phyloP scores from a whole-genome alignment of 225 moss, liverwort and hornwort genomes.

The Sphagnum contortum region DNA sequence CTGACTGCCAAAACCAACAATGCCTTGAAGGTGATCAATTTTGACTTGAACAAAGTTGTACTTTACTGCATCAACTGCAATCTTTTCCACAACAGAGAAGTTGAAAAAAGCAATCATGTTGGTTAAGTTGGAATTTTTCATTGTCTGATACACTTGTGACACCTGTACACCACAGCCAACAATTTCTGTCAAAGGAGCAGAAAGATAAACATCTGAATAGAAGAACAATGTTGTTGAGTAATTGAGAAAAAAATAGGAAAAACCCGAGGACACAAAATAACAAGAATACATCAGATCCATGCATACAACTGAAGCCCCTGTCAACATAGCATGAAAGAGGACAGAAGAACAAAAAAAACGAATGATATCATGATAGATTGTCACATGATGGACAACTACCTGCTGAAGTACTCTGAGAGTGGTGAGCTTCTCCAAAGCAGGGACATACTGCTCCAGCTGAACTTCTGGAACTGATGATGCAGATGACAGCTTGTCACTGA shows the following conservation, averaged over 20 bases:
- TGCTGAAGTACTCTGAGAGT: slow-evolving; percentile 91
- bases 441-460: slow-evolving; percentile 83
- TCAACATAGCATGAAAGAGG: not conserved
- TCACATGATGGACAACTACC: slow-evolving; percentile 8
- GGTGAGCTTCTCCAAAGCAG: slow-evolving; percentile 78
- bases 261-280: not conserved
- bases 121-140: slow-evolving; percentile 64
- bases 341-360: not conserved
- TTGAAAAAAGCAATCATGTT: slow-evolving; percentile 88
- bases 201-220: too few relatives aligned
- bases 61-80: slow-evolving; percentile 94
- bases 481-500: slow-evolving; percentile 89
- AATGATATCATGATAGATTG: not conserved
- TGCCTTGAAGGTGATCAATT: slow-evolving; percentile 76
- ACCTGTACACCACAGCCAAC: slow-evolving; percentile 24
- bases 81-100: slow-evolving; percentile 73
- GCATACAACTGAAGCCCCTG: not conserved
- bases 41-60: slow-evolving; percentile 89
- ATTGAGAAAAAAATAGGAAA: not conserved
- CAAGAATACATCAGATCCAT: not conserved
- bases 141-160: slow-evolving; percentile 89
- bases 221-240: not conserved
- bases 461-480: slow-evolving; percentile 97
- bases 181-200: too few relatives aligned
- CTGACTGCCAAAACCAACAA: slow-evolving; percentile 79